Evolutionary conservation across 1,284 basidiomycete species (phyloP), one percentile per base, ranked within the genome.

Genomic region (Pascua sp.): DNA sequence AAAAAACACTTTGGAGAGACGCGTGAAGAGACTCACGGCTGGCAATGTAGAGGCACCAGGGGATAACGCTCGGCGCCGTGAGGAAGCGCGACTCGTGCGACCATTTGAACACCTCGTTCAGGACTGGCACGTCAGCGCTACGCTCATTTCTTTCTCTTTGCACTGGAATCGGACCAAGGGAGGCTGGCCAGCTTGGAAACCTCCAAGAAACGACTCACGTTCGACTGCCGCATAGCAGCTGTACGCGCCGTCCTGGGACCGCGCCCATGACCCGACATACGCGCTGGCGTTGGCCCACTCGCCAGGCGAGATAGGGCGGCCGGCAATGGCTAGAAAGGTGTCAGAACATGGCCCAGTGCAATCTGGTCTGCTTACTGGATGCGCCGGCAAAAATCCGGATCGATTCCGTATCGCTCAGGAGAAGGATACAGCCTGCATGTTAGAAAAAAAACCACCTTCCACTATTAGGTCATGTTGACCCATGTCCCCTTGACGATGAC

Each of bases 381-480:
- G 60, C 61, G n/a, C 66, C 66, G 5, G 64, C 64, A 49, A 62
- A 66, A 16, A 67, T 64, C 17, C 66, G 57, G 15, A 66, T 60
- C 53, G 37, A 9, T 17, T 49, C 39, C 11, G 48, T 49, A 40
- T 49, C 48, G 12, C 15, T 41, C 2, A 65, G 47, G 4, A 67
- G 55, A 18, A 65, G 51, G 12, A 67, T 61, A 11, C 46, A 49
- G 58, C 63, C n/a, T 43, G n/a, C n/a, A 17, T 4, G 12, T 4
- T 9, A n/a, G n/a, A n/a, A 10, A 4, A n/a, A n/a, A n/a, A n/a
- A n/a, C n/a, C n/a, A n/a, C n/a, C n/a, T n/a, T n/a, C n/a, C n/a
- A n/a, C n/a, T n/a, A n/a, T n/a, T n/a, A n/a, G n/a, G n/a, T n/a
- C n/a, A n/a, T n/a, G n/a, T n/a, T n/a, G n/a, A n/a, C n/a, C n/a